Conservation (phyloP, 768 basidiomycete genomes). For the Macrolepiota dolichaula region DNA sequence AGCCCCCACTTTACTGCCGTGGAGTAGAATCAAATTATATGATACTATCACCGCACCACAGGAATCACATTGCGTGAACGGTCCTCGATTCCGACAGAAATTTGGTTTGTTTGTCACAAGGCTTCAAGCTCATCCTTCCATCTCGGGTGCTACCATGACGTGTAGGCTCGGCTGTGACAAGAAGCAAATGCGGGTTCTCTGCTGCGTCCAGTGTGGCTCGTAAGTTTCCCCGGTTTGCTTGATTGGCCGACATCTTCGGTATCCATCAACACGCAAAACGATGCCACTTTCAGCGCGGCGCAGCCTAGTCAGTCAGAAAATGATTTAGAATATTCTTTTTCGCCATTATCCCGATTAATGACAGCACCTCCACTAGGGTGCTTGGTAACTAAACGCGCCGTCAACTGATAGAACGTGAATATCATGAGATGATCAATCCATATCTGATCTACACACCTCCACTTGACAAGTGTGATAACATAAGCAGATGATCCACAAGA, state of each 20-base stretch:
- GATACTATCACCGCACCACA: background rate
- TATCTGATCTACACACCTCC: background rate
- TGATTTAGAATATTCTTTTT: background rate
- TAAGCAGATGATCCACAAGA: constrained; percentile 1
- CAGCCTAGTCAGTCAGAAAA: background rate
- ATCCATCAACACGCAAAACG: background rate
- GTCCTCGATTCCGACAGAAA: background rate
- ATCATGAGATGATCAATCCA: constrained; percentile 1
- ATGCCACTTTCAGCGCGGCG: background rate
- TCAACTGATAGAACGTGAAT: too few species aligned
- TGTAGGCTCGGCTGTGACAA: background rate
- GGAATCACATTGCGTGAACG: background rate
- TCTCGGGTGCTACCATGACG: background rate
- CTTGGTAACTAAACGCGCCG: too few species aligned
- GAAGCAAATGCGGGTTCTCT: background rate
- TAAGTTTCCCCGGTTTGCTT: background rate
- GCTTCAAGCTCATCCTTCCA: background rate
- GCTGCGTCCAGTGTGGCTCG: background rate
- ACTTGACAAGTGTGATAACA: background rate
- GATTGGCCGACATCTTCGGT: constrained; percentile 8
- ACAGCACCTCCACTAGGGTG: background rate
- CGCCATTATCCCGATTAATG: background rate
- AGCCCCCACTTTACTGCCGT: background rate
- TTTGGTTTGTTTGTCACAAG: background rate
- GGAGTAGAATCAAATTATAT: background rate